Evolutionary conservation across 2,329 filamentous ascomycete genomes (phyloP).

Genomic region (Xylaria sp.): DNA sequence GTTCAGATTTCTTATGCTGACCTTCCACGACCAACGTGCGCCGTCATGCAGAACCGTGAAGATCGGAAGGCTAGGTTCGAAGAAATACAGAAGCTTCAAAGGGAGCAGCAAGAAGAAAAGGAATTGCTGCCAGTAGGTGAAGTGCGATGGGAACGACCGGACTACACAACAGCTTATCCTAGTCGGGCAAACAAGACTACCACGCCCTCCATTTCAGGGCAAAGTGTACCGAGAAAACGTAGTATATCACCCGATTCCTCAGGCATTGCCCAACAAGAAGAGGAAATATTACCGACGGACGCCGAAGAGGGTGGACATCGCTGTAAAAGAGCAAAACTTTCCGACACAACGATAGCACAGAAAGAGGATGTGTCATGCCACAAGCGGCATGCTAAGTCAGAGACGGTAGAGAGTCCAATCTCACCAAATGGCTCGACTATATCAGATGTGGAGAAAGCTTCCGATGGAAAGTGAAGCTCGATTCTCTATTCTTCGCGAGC

Average conservation of each 20-base stretch:
- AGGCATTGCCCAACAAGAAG: not conserved
- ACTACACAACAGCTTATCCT: not conserved
- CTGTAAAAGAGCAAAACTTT: conserved; percentile 6
- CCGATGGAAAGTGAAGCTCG: not conserved
- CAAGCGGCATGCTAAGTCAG: not conserved
- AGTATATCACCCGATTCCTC: not conserved
- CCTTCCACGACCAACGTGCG: not conserved
- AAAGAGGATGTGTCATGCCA: not conserved
- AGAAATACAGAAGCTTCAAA: conserved; percentile 6
- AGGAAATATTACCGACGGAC: not conserved
- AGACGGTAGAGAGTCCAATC: not conserved
- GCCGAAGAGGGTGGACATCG: not conserved
- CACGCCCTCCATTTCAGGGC: not conserved
- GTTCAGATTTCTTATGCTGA: not conserved
- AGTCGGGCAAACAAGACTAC: not conserved
- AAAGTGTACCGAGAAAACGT: not conserved
- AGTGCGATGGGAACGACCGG: conserved; percentile 12
- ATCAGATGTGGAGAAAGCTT: not conserved
- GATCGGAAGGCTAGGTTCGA: not conserved
- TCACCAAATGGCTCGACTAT: not conserved
- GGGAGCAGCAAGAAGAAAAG: not conserved
- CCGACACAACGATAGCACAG: not conserved
- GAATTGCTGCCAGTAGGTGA: not conserved
- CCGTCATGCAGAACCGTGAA: not conserved
- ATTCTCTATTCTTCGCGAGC: not conserved